Conservation (phyloP, 2,329 filamentous ascomycete species). For the Zasmidium angulare region DNA sequence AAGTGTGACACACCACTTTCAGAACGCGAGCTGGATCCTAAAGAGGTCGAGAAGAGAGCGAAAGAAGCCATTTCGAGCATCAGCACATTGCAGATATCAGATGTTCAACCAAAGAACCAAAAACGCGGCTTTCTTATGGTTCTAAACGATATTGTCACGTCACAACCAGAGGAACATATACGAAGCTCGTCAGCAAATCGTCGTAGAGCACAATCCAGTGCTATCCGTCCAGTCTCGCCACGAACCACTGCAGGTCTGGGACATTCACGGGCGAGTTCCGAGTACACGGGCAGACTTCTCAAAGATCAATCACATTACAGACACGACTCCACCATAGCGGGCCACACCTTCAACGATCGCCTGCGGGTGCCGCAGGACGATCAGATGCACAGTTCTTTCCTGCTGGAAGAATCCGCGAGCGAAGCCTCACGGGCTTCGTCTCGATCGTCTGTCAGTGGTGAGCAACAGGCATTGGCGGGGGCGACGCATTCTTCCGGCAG, state of each 20-base stretch:
- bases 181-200: constrained; percentile 34
- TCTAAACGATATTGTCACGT: constrained; percentile 67
- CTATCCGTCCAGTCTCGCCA: constrained; percentile 42
- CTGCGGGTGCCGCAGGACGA: constrained; percentile 43
- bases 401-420: constrained; percentile 68
- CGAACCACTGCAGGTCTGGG: constrained; percentile 38
- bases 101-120: constrained; percentile 68
- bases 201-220: constrained; percentile 46
- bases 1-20: constrained; percentile 81
- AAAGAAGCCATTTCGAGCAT: constrained; percentile 61
- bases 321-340: constrained; percentile 35
- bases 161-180: constrained; percentile 11
- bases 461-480: constrained; percentile 40
- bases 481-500: constrained; percentile 20
- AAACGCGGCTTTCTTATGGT: constrained; percentile 75
- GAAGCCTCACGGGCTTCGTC: constrained; percentile 60
- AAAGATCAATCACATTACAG: constrained; percentile 30
- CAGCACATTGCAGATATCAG: constrained; percentile 71
- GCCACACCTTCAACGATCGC: constrained; percentile 27
- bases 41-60: constrained; percentile 65
- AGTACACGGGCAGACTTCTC: constrained; percentile 38
- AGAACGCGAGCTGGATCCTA: constrained; percentile 69
- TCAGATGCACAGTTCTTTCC: constrained; percentile 55
- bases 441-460: constrained; percentile 65
- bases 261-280: constrained; percentile 50